Evolutionary conservation across 208 protist genomes (phyloP).

Genomic region (Trypanosoma scelopori): DNA sequence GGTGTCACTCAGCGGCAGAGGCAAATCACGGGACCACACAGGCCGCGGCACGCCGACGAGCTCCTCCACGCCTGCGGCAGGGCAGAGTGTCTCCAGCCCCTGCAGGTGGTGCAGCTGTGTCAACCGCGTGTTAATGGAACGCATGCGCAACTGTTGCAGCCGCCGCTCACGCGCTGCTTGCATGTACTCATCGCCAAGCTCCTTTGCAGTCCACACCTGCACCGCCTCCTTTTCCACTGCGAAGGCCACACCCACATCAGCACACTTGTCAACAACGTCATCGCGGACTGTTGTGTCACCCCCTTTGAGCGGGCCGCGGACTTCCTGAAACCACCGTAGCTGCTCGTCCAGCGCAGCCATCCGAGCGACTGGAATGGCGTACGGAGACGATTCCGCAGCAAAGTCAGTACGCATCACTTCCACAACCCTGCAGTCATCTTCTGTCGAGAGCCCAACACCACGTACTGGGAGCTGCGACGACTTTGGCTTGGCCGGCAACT

Average conservation of each 20-base stretch:
- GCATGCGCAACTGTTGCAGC: conserved; percentile 18
- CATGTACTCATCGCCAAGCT: conserved; percentile 58
- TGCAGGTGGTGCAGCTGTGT: conserved; percentile 26
- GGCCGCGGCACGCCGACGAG: conserved; percentile 30
- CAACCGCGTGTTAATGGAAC: conserved; percentile 46
- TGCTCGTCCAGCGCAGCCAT: conserved; percentile 30
- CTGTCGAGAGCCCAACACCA: conserved; percentile 25
- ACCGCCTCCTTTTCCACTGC: background rate
- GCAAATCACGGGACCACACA: conserved; percentile 29
- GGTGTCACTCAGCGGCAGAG: conserved; percentile 32
- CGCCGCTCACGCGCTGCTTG: conserved; percentile 17
- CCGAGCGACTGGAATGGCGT: background rate
- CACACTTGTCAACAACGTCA: background rate
- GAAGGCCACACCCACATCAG: background rate
- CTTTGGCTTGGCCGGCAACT: background rate
- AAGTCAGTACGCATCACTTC: conserved; percentile 36
- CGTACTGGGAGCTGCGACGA: conserved; percentile 17
- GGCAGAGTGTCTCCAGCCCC: conserved; percentile 25
- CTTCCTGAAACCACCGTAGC: conserved; percentile 24
- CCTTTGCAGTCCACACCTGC: conserved; percentile 4
- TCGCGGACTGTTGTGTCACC: background rate
- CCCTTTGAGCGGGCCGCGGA: conserved; percentile 20
- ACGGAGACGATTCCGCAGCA: conserved; percentile 22
- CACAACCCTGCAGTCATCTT: conserved; percentile 46
- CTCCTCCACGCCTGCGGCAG: conserved; percentile 20